phyloP scores from a whole-genome alignment of 1,139 yeast genomes.

The Diutina ranongensis region DNA sequence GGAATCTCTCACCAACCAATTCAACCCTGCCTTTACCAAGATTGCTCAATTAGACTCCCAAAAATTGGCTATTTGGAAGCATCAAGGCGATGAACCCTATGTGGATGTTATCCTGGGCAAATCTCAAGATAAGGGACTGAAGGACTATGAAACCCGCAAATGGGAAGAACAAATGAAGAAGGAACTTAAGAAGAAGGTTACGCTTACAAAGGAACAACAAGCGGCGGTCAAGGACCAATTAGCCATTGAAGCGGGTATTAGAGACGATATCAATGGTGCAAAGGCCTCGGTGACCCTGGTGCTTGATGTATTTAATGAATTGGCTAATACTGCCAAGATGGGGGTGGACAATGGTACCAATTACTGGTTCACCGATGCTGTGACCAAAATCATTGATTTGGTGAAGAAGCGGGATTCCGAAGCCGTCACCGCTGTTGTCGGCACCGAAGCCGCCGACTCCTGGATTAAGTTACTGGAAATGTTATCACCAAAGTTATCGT shows the following conservation, averaged over 20 bases:
- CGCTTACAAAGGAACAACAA: constrained; percentile 70
- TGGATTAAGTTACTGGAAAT: not conserved
- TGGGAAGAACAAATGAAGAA: constrained; percentile 85
- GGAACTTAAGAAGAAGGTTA: constrained; percentile 58
- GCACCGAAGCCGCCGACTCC: not conserved
- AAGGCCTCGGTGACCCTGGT: not conserved
- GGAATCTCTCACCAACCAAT: constrained; percentile 26
- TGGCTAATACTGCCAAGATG: constrained; percentile 1
- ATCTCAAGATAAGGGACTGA: constrained; percentile 46
- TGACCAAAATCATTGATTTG: not conserved
- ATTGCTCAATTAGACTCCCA: constrained; percentile 16
- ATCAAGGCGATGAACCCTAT: constrained; percentile 60
- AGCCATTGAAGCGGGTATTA: constrained; percentile 43
- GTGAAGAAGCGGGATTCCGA: not conserved
- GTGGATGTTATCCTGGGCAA: constrained; percentile 45
- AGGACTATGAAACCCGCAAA: constrained; percentile 72
- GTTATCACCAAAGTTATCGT: constrained; percentile 21
- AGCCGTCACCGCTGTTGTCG: not conserved
- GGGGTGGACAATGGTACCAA: constrained; percentile 1
- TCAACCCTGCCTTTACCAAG: constrained; percentile 22
- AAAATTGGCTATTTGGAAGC: constrained; percentile 49
- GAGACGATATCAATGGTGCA: constrained; percentile 16
- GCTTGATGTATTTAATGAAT: not conserved
- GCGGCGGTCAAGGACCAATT: constrained; percentile 48
- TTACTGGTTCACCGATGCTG: constrained; percentile 1